Conservation (phyloP, 2,329 filamentous ascomycete genomes). For the Leptographium procerum region DNA sequence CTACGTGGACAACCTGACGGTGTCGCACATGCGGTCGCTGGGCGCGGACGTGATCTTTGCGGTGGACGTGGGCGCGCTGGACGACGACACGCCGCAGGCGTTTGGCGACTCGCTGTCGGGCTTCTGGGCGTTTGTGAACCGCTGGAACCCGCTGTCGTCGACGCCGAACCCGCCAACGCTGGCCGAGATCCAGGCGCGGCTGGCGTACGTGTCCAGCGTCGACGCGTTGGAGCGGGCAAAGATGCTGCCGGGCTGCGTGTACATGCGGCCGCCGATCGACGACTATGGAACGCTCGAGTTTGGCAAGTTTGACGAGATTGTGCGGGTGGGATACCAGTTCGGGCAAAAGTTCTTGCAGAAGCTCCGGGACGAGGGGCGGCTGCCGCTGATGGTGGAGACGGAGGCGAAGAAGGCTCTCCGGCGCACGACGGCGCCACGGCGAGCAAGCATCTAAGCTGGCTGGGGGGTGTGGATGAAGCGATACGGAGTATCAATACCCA, state of each 20-base stretch:
- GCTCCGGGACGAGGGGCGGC: constrained; percentile 64
- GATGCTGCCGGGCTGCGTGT: constrained; percentile 78
- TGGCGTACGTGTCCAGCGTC: constrained; percentile 90
- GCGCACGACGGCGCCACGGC: constrained; percentile 66
- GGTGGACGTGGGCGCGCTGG: constrained; percentile 83
- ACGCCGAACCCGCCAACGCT: constrained; percentile 88
- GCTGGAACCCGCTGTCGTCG: constrained; percentile 91
- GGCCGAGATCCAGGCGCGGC: constrained; percentile 85
- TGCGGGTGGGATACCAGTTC: constrained; percentile 75
- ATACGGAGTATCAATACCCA: too few species aligned
- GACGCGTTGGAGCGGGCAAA: constrained; percentile 93
- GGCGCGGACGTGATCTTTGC: constrained; percentile 93
- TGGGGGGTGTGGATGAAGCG: neutral
- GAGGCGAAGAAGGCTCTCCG: constrained; percentile 67
- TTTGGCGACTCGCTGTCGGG: constrained; percentile 93
- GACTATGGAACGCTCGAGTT: constrained; percentile 91
- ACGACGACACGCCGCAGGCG: constrained; percentile 81
- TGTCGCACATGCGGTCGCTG: constrained; percentile 91
- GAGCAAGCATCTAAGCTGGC: constrained; percentile 51
- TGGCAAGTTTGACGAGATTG: constrained; percentile 95
- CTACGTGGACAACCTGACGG: constrained; percentile 94
- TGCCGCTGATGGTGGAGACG: constrained; percentile 59
- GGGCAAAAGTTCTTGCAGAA: constrained; percentile 69
- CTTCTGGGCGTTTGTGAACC: constrained; percentile 87
- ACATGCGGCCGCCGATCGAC: constrained; percentile 94